phyloP scores from a whole-genome alignment of 352 stramenopile species.

The Pythium angustatum region DNA sequence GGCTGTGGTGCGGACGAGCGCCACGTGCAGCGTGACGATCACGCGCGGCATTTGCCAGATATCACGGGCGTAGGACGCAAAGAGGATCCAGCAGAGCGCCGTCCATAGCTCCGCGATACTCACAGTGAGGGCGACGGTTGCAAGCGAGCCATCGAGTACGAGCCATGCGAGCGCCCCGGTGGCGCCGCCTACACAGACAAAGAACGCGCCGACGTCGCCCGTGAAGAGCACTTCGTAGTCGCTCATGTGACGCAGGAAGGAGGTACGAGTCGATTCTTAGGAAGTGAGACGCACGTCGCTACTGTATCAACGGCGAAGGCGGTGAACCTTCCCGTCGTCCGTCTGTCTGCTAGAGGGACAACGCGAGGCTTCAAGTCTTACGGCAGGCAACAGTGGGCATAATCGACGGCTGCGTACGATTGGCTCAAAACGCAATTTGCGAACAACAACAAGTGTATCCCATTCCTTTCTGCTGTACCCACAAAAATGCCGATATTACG shows the following conservation, averaged over 20 bases:
- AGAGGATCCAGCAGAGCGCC: conserved; percentile 11
- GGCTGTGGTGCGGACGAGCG: conserved; percentile 1
- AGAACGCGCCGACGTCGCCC: conserved; percentile 8
- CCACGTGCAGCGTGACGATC: conserved; percentile 8
- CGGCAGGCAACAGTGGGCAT: no score
- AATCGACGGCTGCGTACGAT: no score
- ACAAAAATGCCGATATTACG: no score
- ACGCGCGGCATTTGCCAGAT: conserved; percentile 27
- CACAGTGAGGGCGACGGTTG: background rate
- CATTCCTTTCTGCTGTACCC: no score
- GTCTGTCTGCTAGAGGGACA: no score
- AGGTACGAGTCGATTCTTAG: no score
- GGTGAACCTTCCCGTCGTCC: no score
- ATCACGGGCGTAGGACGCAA: conserved; percentile 17
- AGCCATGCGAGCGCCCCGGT: background rate
- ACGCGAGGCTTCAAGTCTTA: no score
- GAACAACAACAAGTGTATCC: no score
- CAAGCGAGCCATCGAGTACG: background rate
- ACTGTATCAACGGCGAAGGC: no score
- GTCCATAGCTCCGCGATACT: background rate
- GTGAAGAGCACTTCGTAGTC: conserved; percentile 7
- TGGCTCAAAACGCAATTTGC: no score
- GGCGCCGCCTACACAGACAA: conserved; percentile 1
- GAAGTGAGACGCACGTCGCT: no score
- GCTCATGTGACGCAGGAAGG: conserved; percentile 15